Evolutionary conservation across 2,329 filamentous ascomycete species (phyloP).

Genomic region (Hypoxylon sp.): DNA sequence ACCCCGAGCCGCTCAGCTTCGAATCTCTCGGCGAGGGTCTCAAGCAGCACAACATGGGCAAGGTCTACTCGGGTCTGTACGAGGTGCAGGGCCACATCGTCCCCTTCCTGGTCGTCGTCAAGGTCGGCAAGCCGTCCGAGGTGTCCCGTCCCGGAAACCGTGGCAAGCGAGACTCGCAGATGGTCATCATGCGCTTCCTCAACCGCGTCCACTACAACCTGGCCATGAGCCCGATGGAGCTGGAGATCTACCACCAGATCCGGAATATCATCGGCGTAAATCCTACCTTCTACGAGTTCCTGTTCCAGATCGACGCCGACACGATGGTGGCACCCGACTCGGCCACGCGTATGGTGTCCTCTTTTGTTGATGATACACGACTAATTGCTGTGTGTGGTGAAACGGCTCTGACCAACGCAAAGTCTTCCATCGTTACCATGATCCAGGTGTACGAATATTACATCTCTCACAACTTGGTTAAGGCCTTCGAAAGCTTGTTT

Average conservation of each 20-base stretch:
- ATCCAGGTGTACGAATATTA: slow-evolving; percentile 99
- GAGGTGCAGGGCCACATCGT: slow-evolving; percentile 98
- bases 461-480: slow-evolving; percentile 96
- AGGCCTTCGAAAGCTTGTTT: slow-evolving; percentile 97
- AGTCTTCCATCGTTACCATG: slow-evolving; percentile 94
- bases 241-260: slow-evolving; percentile 99
- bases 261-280: slow-evolving; percentile 99
- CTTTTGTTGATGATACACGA: slow-evolving; percentile 89
- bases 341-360: slow-evolving; percentile 87
- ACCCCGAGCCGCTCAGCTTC: slow-evolving; percentile 95
- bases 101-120: slow-evolving; percentile 95
- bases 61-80: slow-evolving; percentile 96
- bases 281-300: slow-evolving; percentile 96
- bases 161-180: slow-evolving; percentile 99
- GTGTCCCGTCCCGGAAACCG: slow-evolving; percentile 94
- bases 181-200: slow-evolving; percentile 98
- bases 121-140: slow-evolving; percentile 97
- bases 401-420: slow-evolving; percentile 90
- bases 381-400: slow-evolving; percentile 96
- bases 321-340: slow-evolving; percentile 91
- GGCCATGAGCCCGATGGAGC: slow-evolving; percentile 92
- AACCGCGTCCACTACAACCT: slow-evolving; percentile 98
- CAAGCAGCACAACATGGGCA: slow-evolving; percentile 99
- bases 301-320: slow-evolving; percentile 96
- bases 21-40: slow-evolving; percentile 94